phyloP scores from a whole-genome alignment of 768 basidiomycete genomes.

The Mycena latifolia region DNA sequence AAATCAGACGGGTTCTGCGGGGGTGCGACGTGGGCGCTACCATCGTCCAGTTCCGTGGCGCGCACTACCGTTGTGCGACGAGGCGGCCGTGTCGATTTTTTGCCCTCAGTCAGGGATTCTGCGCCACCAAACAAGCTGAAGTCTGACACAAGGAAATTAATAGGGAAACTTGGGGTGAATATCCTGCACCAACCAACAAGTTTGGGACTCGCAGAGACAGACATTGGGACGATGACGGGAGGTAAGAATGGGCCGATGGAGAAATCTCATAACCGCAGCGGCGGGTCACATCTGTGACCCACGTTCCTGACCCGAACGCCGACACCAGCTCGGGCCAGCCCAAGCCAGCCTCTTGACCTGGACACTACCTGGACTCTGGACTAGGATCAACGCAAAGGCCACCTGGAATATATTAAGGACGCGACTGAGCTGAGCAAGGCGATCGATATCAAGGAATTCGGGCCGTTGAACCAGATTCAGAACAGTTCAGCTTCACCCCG shows the following conservation, averaged over 20 bases:
- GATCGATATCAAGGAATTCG: too few species aligned
- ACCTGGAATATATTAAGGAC: too few species aligned
- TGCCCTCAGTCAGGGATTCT: conserved; percentile 74
- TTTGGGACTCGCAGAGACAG: conserved; percentile 1
- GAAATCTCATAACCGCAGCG: not conserved
- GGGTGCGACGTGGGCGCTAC: conserved; percentile 57
- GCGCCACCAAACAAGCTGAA: conserved; percentile 89
- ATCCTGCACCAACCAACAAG: conserved; percentile 20
- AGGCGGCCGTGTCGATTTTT: conserved; percentile 52
- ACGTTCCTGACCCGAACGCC: not conserved
- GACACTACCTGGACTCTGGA: too few species aligned
- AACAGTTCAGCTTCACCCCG: too few species aligned
- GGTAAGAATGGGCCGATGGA: conserved; percentile 6
- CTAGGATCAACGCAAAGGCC: too few species aligned
- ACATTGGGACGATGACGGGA: too few species aligned
- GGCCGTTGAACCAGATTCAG: too few species aligned
- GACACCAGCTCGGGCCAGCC: too few species aligned
- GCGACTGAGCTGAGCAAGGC: too few species aligned
- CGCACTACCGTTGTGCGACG: conserved; percentile 62
- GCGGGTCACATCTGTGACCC: conserved; percentile 16
- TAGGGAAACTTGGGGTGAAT: not conserved
- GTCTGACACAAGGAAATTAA: conserved; percentile 54
- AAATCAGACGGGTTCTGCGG: conserved; percentile 89
- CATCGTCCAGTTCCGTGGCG: conserved; percentile 55
- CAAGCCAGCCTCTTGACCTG: too few species aligned